A percentile compares a stretch with the other conserved stretches of the same genome.
Evolutionary conservation across 1,139 yeast species (phyloP).

Genomic region (Saccharomyces hybrid): DNA sequence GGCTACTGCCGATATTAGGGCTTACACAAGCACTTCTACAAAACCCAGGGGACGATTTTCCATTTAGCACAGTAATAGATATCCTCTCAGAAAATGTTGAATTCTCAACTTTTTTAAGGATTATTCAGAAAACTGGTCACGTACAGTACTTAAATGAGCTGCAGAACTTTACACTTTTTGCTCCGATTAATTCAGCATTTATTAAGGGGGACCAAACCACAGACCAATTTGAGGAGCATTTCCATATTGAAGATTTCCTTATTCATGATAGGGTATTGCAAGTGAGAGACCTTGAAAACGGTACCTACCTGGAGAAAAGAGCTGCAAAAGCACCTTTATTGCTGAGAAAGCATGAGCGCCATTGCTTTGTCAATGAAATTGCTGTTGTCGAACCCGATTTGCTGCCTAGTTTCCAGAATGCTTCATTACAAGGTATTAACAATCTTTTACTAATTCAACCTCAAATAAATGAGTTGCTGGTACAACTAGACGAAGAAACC

Average conservation of each 20-base stretch:
- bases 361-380: constrained; percentile 37
- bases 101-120: constrained; percentile 59
- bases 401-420: constrained; percentile 58
- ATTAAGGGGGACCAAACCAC: constrained; percentile 28
- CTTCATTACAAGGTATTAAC: constrained; percentile 69
- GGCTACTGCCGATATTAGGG: not conserved
- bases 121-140: constrained; percentile 59
- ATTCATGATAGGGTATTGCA: constrained; percentile 18
- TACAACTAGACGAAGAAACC: not conserved
- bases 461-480: constrained; percentile 1
- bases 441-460: constrained; percentile 26
- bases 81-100: constrained; percentile 65
- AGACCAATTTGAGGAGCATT: constrained; percentile 4
- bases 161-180: constrained; percentile 65
- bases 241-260: constrained; percentile 24
- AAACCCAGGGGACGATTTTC: not conserved
- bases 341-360: constrained; percentile 15
- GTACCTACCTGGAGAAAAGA: constrained; percentile 5
- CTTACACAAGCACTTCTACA: not conserved
- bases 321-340: constrained; percentile 2
- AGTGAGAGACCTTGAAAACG: constrained; percentile 11
- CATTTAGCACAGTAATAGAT: constrained; percentile 56
- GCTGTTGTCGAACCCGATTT: constrained; percentile 57
- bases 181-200: constrained; percentile 85
- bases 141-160: constrained; percentile 60